Conservation (phyloP, 1,284 basidiomycete genomes). For the Rhodotorula sp. region DNA sequence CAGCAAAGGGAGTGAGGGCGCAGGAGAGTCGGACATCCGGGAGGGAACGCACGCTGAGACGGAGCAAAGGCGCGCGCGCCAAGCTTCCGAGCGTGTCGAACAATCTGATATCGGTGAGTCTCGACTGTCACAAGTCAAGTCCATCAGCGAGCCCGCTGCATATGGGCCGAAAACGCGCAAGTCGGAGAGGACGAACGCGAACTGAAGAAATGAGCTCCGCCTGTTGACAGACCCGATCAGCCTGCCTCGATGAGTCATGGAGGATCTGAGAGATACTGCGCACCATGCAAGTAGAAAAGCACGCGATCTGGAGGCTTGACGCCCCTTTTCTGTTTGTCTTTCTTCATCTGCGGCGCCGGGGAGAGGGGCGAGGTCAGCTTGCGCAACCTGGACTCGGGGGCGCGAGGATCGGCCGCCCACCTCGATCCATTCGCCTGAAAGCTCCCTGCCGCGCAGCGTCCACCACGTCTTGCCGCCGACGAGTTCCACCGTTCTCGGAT, state of each 20-base stretch:
- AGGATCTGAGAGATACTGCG: not conserved
- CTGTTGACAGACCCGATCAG: slow-evolving; percentile 24
- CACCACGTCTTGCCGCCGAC: slow-evolving; percentile 44
- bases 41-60: slow-evolving; percentile 16
- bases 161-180: slow-evolving; percentile 39
- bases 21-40: no score
- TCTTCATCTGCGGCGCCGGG: slow-evolving; percentile 48
- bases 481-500: slow-evolving; percentile 47
- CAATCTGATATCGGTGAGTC: slow-evolving; percentile 51
- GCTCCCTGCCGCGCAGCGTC: slow-evolving; percentile 35
- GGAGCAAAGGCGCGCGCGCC: slow-evolving; percentile 50
- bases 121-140: slow-evolving; percentile 42
- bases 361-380: not conserved
- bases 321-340: slow-evolving; percentile 48
- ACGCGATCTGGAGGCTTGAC: slow-evolving; percentile 10
- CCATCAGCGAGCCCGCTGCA: not conserved
- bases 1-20: not conserved
- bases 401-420: slow-evolving; percentile 28
- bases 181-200: slow-evolving; percentile 25
- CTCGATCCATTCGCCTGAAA: slow-evolving; percentile 48
- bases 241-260: not conserved
- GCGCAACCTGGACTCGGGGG: not conserved
- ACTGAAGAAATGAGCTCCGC: slow-evolving; percentile 52
- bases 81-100: slow-evolving; percentile 51
- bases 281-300: slow-evolving; percentile 32